Evolutionary conservation across 148 eudicot species (phyloP).

Genomic region (Rhododendron ferrugineum): DNA sequence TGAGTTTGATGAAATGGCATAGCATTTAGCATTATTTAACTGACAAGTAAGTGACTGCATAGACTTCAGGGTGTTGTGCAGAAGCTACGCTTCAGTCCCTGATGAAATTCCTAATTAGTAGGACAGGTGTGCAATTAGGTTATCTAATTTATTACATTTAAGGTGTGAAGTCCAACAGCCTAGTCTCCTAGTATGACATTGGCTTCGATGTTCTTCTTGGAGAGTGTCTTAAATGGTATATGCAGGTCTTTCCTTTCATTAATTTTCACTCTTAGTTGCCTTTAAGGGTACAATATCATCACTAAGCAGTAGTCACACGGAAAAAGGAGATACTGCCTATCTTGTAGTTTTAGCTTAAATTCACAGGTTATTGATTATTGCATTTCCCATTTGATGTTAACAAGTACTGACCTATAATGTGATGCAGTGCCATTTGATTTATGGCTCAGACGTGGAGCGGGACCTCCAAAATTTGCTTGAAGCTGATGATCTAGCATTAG

Average conservation of each 20-base stretch:
- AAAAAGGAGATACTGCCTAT: neutral
- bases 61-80: neutral
- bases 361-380: neutral
- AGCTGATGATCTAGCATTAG: constrained; percentile 70
- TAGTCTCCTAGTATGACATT: neutral
- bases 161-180: neutral
- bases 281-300: neutral
- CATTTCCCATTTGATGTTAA: neutral
- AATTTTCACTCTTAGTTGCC: neutral
- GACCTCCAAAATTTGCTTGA: constrained; percentile 77
- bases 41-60: neutral
- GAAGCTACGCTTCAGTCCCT: neutral
- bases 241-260: neutral
- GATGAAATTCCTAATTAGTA: neutral
- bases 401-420: neutral
- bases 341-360: neutral
- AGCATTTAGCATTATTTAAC: neutral
- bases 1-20: neutral
- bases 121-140: neutral
- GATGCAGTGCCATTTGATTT: constrained; percentile 82
- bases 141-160: neutral
- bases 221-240: neutral
- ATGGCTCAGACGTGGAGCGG: constrained; percentile 60
- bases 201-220: neutral
- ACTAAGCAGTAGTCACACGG: neutral